These are phyloP conservation scores for Plasmodium cynomolgi DNA, from an alignment of 169 alveolate species.

Conservation along the genomic window DNA sequence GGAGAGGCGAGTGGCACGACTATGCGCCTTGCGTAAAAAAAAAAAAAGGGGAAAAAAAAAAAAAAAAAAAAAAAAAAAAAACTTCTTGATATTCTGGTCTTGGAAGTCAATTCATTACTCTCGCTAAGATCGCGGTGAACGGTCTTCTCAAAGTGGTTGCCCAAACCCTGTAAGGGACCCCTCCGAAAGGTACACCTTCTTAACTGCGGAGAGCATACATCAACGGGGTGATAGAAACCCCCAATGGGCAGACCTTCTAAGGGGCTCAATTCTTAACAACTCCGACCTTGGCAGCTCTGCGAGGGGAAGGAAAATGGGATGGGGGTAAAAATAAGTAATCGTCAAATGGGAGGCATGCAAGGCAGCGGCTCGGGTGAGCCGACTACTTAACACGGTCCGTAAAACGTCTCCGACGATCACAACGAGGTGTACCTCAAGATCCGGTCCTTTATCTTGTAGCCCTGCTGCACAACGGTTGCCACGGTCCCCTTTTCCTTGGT, in stretches of 20 bases:
- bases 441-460: conserved; percentile 93
- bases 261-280: conserved; percentile 45
- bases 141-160: background rate
- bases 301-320: background rate
- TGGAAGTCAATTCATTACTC: background rate
- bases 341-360: background rate
- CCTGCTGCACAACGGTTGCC: conserved; percentile 90
- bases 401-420: background rate
- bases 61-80: too few relatives aligned
- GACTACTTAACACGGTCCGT: background rate
- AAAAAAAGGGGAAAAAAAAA: too few relatives aligned
- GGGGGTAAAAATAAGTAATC: background rate
- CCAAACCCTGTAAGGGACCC: background rate
- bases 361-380: background rate
- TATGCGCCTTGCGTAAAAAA: background rate
- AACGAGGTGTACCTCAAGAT: conserved; percentile 87
- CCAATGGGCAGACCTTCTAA: background rate
- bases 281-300: conserved; percentile 70
- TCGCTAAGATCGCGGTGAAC: background rate
- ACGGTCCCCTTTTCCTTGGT: conserved; percentile 87
- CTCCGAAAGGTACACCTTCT: background rate
- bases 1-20: background rate
- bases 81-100: background rate
- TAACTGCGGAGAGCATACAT: background rate
- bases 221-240: background rate